Conservation (phyloP, 2,329 filamentous ascomycete genomes). For the Ciborinia camelliae region DNA sequence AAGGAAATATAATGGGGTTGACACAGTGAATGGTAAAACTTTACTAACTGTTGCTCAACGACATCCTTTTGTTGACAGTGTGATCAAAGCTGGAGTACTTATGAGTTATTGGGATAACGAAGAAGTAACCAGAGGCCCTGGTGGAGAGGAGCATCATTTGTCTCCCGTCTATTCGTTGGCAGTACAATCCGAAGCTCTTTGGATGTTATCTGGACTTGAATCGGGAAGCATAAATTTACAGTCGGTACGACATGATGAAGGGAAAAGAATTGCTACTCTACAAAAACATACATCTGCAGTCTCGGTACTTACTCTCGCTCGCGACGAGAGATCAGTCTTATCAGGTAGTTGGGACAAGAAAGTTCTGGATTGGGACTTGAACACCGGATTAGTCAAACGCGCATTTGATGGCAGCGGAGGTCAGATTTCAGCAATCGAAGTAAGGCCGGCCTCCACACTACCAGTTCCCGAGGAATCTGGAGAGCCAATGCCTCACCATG, state of each 20-base stretch:
- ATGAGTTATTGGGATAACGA: constrained; percentile 99
- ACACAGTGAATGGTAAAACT: constrained; percentile 91
- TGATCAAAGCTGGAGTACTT: constrained; percentile 89
- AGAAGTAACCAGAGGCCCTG: constrained; percentile 52
- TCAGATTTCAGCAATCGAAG: constrained; percentile 86
- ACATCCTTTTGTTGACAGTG: constrained; percentile 95
- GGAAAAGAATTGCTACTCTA: constrained; percentile 78
- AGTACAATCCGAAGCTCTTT: constrained; percentile 83
- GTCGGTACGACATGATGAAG: constrained; percentile 90
- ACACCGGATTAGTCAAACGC: constrained; percentile 74
- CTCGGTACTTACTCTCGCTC: constrained; percentile 75
- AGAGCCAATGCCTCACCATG: constrained; percentile 55
- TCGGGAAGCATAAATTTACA: constrained; percentile 91
- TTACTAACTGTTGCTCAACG: constrained; percentile 91
- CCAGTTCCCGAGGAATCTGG: constrained; percentile 71
- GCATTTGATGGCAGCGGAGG: constrained; percentile 73
- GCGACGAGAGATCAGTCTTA: constrained; percentile 81
- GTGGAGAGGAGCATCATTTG: constrained; percentile 57
- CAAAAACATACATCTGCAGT: constrained; percentile 87
- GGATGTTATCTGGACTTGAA: constrained; percentile 87
- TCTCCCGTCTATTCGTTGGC: constrained; percentile 94
- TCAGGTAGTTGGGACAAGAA: constrained; percentile 97
- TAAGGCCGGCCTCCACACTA: constrained; percentile 71
- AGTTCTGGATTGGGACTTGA: constrained; percentile 91
- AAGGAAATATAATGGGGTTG: constrained; percentile 91